Percentiles rank a stretch among this genome's conserved stretches.
Evolutionary conservation across 2,329 filamentous ascomycete species (phyloP).

Genomic region (Aspergillus sp.): DNA sequence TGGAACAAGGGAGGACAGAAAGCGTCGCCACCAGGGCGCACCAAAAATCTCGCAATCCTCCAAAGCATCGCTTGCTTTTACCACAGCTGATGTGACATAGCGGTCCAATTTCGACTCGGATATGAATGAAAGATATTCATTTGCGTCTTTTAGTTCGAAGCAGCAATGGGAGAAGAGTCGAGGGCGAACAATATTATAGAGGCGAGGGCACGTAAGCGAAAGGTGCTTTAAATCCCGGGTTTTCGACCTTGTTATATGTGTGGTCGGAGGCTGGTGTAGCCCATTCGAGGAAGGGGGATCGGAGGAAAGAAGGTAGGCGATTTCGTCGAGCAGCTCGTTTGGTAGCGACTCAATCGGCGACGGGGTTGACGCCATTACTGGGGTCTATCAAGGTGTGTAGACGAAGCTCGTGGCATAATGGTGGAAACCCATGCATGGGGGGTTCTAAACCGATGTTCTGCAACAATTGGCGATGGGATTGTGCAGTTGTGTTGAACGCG

Average conservation of each 20-base stretch:
- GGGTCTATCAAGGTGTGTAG: slow-evolving; percentile 9
- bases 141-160: slow-evolving; percentile 37
- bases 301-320: slow-evolving; percentile 56
- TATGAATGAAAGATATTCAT: slow-evolving; percentile 42
- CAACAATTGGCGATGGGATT: neutral
- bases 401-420: slow-evolving; percentile 15
- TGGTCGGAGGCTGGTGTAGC: slow-evolving; percentile 52
- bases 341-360: slow-evolving; percentile 49
- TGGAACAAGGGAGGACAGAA: slow-evolving; percentile 58
- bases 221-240: slow-evolving; percentile 54
- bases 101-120: slow-evolving; percentile 28
- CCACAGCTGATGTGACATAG: slow-evolving; percentile 50
- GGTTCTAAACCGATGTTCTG: neutral
- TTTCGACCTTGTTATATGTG: slow-evolving; percentile 41
- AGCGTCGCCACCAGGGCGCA: slow-evolving; percentile 53
- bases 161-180: slow-evolving; percentile 58
- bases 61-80: slow-evolving; percentile 43
- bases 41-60: slow-evolving; percentile 33
- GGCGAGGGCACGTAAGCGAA: slow-evolving; percentile 55
- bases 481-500: neutral
- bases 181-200: slow-evolving; percentile 54
- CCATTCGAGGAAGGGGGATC: slow-evolving; percentile 50
- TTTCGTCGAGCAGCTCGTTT: slow-evolving; percentile 60
- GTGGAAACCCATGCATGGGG: neutral
- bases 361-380: slow-evolving; percentile 16